Evolutionary conservation across 352 stramenopile species (phyloP), one percentile per base, ranked within the genome.

Genomic region (Aphanomyces astaci): DNA sequence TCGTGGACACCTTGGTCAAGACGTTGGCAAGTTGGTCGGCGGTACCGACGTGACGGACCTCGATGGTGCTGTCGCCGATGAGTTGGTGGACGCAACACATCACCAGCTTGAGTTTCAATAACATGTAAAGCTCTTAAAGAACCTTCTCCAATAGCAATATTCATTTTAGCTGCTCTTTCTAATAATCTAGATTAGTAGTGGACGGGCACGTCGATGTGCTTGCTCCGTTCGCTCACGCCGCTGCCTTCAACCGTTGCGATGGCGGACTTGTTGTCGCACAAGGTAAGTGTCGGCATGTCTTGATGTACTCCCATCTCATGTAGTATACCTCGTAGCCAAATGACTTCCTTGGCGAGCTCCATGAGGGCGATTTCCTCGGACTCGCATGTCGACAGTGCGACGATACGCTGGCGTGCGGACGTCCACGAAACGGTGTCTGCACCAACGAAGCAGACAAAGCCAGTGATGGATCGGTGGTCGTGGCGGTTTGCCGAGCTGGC

Each of bases 171-270:
- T n/a, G n/a, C n/a, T n/a, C n/a, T n/a, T n/a, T n/a, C n/a, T n/a
- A n/a, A n/a, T n/a, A n/a, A n/a, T n/a, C n/a, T n/a, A n/a, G n/a
- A n/a, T n/a, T n/a, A n/a, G 63, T 74, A 76, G 25, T 76, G 70
- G 53, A 72, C 43, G 0, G 49, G 52, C 3, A 70, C 71, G 43
- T 76, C 72, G 10, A 76, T 66, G 30, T 76, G 72, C 70, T 76
- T 76, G 19, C 67, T 72, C n/a, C 60, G n/a, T 11, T 40, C 30
- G 19, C 65, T 52, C 31, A 63, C 63, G 31, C 53, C 31, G 2
- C 54, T 48, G 24, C 56, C 57, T 7, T 33, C 52, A 2, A 52
- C 60, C 54, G 71, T 53, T 17, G 70, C 31, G n/a, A 76, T 76
- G 3, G 72, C 53, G 0, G 63, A 64, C 67, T 73, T 59, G 63